phyloP scores from a whole-genome alignment of 129 eudicot genomes.

The Glebionis coronaria region DNA sequence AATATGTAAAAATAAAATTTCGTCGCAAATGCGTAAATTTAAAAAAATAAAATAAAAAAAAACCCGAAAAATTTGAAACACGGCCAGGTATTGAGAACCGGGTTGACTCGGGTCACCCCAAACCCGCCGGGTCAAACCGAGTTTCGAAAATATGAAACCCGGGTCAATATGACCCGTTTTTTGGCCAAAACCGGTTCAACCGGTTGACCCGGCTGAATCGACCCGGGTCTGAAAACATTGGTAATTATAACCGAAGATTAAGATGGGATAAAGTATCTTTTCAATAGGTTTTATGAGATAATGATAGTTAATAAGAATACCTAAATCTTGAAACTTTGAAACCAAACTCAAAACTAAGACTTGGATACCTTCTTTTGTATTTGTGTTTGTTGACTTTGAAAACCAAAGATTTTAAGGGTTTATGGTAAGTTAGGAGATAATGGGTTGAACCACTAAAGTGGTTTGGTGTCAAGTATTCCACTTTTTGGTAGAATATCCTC shows the following conservation, averaged over 20 bases:
- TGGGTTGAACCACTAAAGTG: conserved; percentile 37
- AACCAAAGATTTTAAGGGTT: conserved; percentile 31
- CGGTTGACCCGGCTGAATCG: too few relatives aligned
- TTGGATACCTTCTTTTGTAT: conserved; percentile 21
- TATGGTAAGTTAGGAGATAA: conserved; percentile 25
- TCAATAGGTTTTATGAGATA: neutral
- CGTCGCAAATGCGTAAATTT: too few relatives aligned
- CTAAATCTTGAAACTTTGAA: conserved; percentile 18
- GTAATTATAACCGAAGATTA: conserved; percentile 7
- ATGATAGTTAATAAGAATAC: conserved; percentile 23
- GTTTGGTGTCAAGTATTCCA: conserved; percentile 34
- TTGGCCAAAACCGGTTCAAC: too few relatives aligned
- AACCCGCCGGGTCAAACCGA: too few relatives aligned
- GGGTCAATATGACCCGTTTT: too few relatives aligned
- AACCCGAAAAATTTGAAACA: too few relatives aligned
- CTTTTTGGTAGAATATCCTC: conserved; percentile 42
- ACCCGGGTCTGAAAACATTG: too few relatives aligned
- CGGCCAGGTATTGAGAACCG: too few relatives aligned
- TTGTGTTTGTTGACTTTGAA: conserved; percentile 38
- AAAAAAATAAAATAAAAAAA: too few relatives aligned
- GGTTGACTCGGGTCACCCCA: too few relatives aligned
- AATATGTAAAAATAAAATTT: too few relatives aligned
- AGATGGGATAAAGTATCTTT: conserved; percentile 11
- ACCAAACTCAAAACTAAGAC: conserved; percentile 31
- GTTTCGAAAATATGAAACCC: too few relatives aligned